phyloP scores from a whole-genome alignment of 2,329 filamentous ascomycete genomes.

The Colletotrichum acutatum region DNA sequence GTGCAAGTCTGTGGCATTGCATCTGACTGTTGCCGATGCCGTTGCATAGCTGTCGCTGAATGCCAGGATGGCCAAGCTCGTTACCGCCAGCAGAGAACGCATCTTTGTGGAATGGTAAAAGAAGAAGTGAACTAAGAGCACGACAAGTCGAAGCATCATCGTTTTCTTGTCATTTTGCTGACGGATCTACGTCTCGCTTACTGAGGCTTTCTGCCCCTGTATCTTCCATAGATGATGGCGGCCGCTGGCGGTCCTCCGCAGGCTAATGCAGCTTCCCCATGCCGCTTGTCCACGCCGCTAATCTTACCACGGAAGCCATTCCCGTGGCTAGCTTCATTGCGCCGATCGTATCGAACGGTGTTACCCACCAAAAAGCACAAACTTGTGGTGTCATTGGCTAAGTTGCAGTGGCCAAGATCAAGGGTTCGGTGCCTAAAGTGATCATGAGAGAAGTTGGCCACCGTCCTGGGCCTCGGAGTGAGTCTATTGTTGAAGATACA shows the following conservation, averaged over 20 bases:
- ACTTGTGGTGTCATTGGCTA: neutral
- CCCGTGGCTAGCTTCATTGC: neutral
- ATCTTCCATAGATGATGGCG: neutral
- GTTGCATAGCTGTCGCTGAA: neutral
- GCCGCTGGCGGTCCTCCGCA: neutral
- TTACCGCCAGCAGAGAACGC: neutral
- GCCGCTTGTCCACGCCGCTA: neutral
- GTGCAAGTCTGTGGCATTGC: constrained; percentile 33
- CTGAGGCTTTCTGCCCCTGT: neutral
- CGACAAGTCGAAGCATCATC: neutral
- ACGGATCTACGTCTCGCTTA: neutral
- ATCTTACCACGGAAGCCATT: neutral
- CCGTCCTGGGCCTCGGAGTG: no score
- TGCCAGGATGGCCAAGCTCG: neutral
- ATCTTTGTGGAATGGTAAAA: neutral
- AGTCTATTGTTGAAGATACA: neutral
- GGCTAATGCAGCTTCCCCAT: neutral
- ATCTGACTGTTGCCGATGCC: neutral
- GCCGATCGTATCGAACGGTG: neutral
- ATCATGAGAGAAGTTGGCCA: no score
- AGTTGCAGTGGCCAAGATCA: neutral
- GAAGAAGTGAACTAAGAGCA: neutral
- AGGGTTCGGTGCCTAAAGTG: no score
- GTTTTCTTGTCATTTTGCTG: neutral
- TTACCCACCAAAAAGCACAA: neutral